Evolutionary conservation across 306 rosid genomes (phyloP), one percentile per base, ranked within the genome.

Genomic region (Cicer bijugum): DNA sequence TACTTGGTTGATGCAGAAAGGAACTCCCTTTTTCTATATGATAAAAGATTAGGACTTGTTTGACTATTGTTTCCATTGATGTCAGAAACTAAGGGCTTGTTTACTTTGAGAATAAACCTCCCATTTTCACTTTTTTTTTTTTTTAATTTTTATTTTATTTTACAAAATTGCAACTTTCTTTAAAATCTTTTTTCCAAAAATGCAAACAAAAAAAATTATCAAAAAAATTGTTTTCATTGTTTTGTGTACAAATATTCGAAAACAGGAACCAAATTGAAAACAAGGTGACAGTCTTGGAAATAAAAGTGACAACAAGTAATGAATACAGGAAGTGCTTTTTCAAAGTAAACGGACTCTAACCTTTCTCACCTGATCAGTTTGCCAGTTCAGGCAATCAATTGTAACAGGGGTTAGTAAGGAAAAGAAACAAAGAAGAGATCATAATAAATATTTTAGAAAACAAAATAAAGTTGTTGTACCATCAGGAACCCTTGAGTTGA

Each of bases 61-160:
- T 60, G 82, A 46, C 59, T 37, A 43, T 79, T 28, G 61, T 48
- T 63, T 75, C 68, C 66, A 11, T 82, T 56, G 38, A 48, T 46
- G 3, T 53, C 64, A 65, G 37, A 42, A 20, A 19, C 48, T 23
- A 52, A 52, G 20, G 58, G 28, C 12, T 52, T 52, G 58, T 52
- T 52, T 52, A 52, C 28, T 16, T 52, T 4, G 28, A 15, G 58
- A 52, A 51, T 14, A 51, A 19, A 51, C 57, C 14, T 51, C 57
- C 23, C 1, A 9, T 51, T 51, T 51, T 51, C 57, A 51, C 23
- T 7, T 51, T 7, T 15, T 14, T 28, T 14, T 28, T 51, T 0
- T 15, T 14, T 0, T 1, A 1, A 20, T 7, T 51, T 2, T 15
- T 14, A 2, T 2, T 14, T 51, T 2, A 6, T 14, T 14, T 51